Conservation (phyloP, 495 filamentous ascomycete species). For the Aspergillus leporis region DNA sequence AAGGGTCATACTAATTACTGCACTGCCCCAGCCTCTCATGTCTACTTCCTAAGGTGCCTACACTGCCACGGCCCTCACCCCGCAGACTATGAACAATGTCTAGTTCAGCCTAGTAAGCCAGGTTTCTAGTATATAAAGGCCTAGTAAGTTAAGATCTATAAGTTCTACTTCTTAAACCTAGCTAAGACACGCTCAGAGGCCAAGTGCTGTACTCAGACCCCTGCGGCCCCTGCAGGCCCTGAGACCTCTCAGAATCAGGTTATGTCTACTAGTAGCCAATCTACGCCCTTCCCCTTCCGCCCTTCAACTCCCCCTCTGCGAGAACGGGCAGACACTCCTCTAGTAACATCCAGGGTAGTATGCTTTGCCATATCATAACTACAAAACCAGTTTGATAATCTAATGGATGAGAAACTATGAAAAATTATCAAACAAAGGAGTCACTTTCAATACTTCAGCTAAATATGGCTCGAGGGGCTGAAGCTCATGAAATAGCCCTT, state of each 20-base stretch:
- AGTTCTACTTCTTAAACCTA: no score
- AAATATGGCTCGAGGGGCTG: no score
- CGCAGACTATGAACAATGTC: no score
- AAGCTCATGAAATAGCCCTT: no score
- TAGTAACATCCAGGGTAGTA: constrained; percentile 1
- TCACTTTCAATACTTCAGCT: no score
- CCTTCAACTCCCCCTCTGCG: background rate
- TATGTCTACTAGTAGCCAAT: background rate
- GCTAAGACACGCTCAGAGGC: background rate
- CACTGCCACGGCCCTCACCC: constrained; percentile 1
- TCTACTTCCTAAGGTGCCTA: background rate
- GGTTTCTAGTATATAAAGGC: no score
- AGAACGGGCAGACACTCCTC: background rate
- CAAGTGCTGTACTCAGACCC: background rate
- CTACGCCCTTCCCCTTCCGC: background rate
- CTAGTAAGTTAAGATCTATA: no score
- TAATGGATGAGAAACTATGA: constrained; percentile 5
- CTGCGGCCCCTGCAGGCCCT: background rate
- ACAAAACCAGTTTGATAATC: background rate
- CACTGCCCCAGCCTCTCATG: background rate
- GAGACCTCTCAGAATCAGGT: background rate
- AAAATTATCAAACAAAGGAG: background rate
- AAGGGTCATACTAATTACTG: background rate
- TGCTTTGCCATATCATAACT: constrained; percentile 1
- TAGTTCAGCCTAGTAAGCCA: no score